These are phyloP conservation scores for Geranomyces variabilis DNA, from an alignment of 192 early-diverging fungal species.

Conservation along the genomic window DNA sequence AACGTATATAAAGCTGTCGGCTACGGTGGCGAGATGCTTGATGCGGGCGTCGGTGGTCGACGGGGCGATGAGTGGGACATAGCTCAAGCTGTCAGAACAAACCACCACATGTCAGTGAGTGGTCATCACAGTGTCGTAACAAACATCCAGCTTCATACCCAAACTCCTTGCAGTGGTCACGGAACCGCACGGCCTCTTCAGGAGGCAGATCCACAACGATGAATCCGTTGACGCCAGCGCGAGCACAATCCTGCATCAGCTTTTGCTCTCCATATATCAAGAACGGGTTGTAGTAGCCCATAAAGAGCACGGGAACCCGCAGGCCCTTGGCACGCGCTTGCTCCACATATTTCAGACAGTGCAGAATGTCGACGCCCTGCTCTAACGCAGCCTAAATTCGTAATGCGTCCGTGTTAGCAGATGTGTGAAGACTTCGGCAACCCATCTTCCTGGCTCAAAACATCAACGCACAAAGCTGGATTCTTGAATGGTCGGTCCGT, in stretches of 20 bases:
- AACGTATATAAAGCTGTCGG: slow-evolving; percentile 95
- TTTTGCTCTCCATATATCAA: slow-evolving; percentile 89
- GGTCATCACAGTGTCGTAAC: not conserved
- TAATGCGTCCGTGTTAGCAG: slow-evolving; percentile 7
- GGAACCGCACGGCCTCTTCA: slow-evolving; percentile 90
- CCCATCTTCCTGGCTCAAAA: not conserved
- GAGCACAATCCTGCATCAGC: slow-evolving; percentile 81
- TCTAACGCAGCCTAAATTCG: slow-evolving; percentile 69
- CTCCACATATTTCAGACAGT: slow-evolving; percentile 79
- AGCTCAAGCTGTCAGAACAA: slow-evolving; percentile 71
- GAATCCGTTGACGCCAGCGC: slow-evolving; percentile 90
- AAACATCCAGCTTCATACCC: slow-evolving; percentile 53
- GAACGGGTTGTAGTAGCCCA: slow-evolving; percentile 99
- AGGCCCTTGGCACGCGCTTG: slow-evolving; percentile 83
- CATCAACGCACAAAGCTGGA: slow-evolving; percentile 67
- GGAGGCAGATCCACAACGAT: slow-evolving; percentile 98
- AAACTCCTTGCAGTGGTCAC: slow-evolving; percentile 69
- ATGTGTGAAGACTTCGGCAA: not conserved
- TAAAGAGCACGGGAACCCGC: slow-evolving; percentile 88
- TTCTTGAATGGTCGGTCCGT: slow-evolving; percentile 96
- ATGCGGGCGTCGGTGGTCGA: slow-evolving; percentile 88
- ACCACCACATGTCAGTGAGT: not conserved
- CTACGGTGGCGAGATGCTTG: slow-evolving; percentile 72
- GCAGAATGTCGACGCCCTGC: slow-evolving; percentile 76
- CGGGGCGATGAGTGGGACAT: slow-evolving; percentile 91